A percentile compares a stretch with the other conserved stretches of the same genome.
Evolutionary conservation across 2,329 filamentous ascomycete species (phyloP).

Genomic region (Fusarium marasasianum): DNA sequence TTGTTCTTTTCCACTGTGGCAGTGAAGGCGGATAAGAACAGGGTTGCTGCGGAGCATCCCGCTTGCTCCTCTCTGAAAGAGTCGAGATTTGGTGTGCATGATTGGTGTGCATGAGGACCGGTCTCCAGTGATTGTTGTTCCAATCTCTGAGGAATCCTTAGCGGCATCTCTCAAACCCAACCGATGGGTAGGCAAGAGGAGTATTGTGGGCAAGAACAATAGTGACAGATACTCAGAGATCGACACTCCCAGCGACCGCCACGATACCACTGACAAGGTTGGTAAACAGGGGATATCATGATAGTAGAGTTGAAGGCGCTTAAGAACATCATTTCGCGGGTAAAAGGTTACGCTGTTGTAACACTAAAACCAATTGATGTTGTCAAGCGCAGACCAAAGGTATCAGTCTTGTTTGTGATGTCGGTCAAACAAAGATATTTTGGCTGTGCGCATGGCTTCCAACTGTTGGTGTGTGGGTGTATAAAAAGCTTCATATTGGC

Average conservation of each 20-base stretch:
- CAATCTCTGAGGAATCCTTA: neutral
- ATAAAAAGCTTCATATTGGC: too few species aligned
- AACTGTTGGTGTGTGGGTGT: too few species aligned
- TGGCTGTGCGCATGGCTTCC: too few species aligned
- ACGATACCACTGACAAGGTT: neutral
- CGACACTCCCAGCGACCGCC: fast-evolving
- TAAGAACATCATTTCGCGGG: too few species aligned
- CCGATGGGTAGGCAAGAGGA: neutral
- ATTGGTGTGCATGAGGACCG: too few species aligned
- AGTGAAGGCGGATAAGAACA: neutral
- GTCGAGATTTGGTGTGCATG: neutral
- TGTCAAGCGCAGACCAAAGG: too few species aligned
- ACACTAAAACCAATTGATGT: too few species aligned
- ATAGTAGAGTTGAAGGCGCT: fast-evolving
- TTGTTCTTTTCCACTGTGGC: neutral
- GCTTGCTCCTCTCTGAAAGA: neutral
- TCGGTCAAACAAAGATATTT: too few species aligned
- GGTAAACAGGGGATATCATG: too few species aligned
- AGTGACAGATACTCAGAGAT: neutral
- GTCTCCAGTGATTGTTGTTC: too few species aligned
- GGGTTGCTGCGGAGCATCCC: neutral
- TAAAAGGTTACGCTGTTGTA: too few species aligned
- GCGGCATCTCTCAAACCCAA: neutral
- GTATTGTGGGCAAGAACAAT: neutral
- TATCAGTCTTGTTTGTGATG: too few species aligned